phyloP scores from a whole-genome alignment of 176 grass and related monocot genomes.

The Avena insularis region DNA sequence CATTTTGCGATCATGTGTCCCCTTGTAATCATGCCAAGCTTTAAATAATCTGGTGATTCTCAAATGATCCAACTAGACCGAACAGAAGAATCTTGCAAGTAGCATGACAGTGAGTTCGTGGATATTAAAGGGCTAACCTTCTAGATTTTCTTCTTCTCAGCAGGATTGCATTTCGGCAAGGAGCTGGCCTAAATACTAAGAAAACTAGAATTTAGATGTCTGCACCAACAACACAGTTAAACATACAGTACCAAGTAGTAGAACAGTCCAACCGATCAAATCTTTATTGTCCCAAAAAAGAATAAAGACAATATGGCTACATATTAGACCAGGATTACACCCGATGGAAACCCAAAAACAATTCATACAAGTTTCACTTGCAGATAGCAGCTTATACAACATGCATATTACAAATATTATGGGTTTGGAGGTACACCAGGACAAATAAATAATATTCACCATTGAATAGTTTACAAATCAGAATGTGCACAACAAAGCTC shows the following conservation, averaged over 20 bases:
- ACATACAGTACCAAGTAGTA: not conserved
- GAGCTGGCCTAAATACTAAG: not conserved
- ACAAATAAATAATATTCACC: slow-evolving; percentile 41
- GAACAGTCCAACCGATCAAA: not conserved
- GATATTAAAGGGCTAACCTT: slow-evolving; percentile 3
- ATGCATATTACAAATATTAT: slow-evolving; percentile 27
- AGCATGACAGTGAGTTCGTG: not conserved
- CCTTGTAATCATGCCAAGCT: slow-evolving; percentile 30
- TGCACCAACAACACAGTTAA: not conserved
- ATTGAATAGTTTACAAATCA: slow-evolving; percentile 32
- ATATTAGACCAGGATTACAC: not conserved
- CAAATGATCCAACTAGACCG: slow-evolving; percentile 15
- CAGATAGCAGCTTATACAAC: slow-evolving; percentile 44
- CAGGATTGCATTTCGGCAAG: not conserved
- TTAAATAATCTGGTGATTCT: slow-evolving; percentile 24
- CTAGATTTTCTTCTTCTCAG: not conserved
- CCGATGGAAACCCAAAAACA: slow-evolving; percentile 3
- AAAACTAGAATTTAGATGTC: not conserved
- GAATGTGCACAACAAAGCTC: slow-evolving; percentile 33
- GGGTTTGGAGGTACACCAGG: slow-evolving; percentile 20
- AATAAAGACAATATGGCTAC: slow-evolving; percentile 9
- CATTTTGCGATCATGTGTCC: slow-evolving; percentile 8
- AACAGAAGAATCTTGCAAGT: slow-evolving; percentile 3
- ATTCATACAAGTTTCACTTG: not conserved
- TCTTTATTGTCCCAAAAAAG: slow-evolving; percentile 17